A percentile compares a stretch with the other conserved stretches of the same genome.
These are phyloP conservation scores for Microbotryomycetes sp. DNA, from an alignment of 1,284 basidiomycete species.

Conservation along the genomic window DNA sequence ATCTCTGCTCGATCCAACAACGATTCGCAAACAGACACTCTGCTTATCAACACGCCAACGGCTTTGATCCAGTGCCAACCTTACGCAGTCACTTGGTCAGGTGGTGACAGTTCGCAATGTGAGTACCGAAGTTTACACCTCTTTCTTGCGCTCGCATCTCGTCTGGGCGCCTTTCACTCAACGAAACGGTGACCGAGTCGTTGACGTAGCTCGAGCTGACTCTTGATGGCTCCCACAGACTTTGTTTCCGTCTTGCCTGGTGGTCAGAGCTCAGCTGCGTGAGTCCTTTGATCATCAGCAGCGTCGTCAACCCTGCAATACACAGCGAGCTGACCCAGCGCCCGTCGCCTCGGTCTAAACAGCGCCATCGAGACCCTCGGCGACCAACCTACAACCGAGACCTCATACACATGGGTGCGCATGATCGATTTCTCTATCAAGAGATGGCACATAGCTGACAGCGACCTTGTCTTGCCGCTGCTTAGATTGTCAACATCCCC, in stretches of 20 bases:
- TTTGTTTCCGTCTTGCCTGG: constrained; percentile 3
- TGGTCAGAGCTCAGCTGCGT: constrained; percentile 1
- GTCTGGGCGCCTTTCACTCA: no score
- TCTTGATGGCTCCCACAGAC: neutral
- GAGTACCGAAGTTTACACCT: neutral
- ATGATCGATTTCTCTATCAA: neutral
- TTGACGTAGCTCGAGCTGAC: no score
- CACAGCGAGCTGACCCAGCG: neutral
- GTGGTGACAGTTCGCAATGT: neutral
- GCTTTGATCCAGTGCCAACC: constrained; percentile 3
- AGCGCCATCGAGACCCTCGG: constrained; percentile 1
- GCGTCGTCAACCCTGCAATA: neutral
- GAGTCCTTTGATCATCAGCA: neutral
- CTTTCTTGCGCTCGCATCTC: neutral
- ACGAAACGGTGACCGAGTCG: no score
- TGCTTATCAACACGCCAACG: constrained; percentile 4
- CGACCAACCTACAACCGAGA: constrained; percentile 1
- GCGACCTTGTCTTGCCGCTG: neutral
- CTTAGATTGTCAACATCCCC: constrained; percentile 1
- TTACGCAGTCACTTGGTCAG: constrained; percentile 6
- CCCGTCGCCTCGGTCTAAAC: neutral
- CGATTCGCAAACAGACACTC: neutral
- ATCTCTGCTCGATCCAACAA: neutral
- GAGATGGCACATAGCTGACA: neutral
- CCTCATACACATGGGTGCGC: constrained; percentile 1